These are phyloP conservation scores for Penicillium sp. DNA, from an alignment of 2,329 filamentous ascomycete species.

Conservation along the genomic window DNA sequence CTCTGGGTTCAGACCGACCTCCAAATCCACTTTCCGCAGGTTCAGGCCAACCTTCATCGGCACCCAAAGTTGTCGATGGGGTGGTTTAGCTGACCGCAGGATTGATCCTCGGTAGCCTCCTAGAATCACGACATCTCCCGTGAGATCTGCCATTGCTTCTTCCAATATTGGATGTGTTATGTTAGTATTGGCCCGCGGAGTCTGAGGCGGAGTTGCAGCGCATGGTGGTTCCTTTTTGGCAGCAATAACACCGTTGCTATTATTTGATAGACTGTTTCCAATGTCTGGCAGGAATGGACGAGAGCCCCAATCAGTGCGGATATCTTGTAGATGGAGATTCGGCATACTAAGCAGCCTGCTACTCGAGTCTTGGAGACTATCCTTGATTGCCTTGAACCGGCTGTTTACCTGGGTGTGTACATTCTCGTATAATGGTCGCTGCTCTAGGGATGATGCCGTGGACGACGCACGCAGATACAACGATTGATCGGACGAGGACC, in stretches of 20 bases:
- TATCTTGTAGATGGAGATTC: constrained; percentile 42
- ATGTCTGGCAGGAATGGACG: constrained; percentile 33
- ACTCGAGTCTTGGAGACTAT: constrained; percentile 80
- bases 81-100: constrained; percentile 76
- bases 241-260: constrained; percentile 10
- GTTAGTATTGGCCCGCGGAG: constrained; percentile 26
- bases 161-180: constrained; percentile 49
- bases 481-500: constrained; percentile 74
- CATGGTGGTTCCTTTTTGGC: constrained; percentile 2
- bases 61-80: constrained; percentile 87
- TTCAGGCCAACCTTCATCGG: constrained; percentile 91
- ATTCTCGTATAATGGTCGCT: constrained; percentile 76
- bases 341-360: constrained; percentile 59
- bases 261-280: constrained; percentile 16
- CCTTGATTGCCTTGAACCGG: constrained; percentile 82
- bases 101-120: constrained; percentile 90
- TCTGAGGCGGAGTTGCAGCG: constrained; percentile 13
- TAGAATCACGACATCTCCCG: constrained; percentile 81
- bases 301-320: constrained; percentile 38
- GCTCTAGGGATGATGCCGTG: constrained; percentile 75
- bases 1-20: constrained; percentile 75
- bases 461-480: constrained; percentile 71
- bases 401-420: constrained; percentile 84
- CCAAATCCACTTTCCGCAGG: constrained; percentile 84
- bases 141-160: constrained; percentile 65